A percentile compares a stretch with the other conserved stretches of the same genome.
phyloP scores from a whole-genome alignment of 2,329 filamentous ascomycete species.

The Zymoseptoria brevis region DNA sequence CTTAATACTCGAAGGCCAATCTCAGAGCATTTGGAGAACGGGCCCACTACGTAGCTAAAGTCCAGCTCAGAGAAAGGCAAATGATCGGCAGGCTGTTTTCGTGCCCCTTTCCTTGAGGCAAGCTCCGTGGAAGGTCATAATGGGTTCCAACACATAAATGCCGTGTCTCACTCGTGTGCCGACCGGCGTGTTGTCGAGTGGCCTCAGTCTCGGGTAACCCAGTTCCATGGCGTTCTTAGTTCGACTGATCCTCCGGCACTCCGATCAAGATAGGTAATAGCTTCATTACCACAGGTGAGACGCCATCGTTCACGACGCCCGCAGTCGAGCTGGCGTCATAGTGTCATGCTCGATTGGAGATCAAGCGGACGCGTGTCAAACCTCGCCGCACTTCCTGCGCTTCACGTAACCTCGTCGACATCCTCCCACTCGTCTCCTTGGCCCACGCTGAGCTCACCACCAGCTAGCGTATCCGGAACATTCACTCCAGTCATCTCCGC shows the following conservation, averaged over 20 bases:
- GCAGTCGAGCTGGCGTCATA: background rate
- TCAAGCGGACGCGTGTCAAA: background rate
- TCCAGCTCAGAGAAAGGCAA: too few relatives aligned
- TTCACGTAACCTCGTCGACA: background rate
- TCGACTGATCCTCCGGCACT: background rate
- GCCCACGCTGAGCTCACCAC: background rate
- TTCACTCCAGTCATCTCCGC: conserved; percentile 6
- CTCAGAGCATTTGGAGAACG: too few relatives aligned
- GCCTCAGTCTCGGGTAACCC: too few relatives aligned
- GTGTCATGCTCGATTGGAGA: background rate
- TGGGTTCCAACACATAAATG: too few relatives aligned
- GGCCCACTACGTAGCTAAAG: too few relatives aligned
- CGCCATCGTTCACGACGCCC: background rate
- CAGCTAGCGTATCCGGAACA: background rate
- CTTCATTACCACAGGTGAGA: background rate
- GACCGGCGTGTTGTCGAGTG: too few relatives aligned
- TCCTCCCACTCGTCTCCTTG: background rate
- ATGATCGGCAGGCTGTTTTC: too few relatives aligned
- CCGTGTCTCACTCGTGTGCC: too few relatives aligned
- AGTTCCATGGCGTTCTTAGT: background rate
- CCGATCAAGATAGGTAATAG: background rate
- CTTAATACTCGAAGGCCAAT: background rate
- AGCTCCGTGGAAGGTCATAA: too few relatives aligned
- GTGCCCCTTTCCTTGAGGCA: too few relatives aligned
- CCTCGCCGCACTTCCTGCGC: background rate